Evolutionary conservation across 306 rosid species (phyloP).

Genomic region (Sechiopsis laciniata): DNA sequence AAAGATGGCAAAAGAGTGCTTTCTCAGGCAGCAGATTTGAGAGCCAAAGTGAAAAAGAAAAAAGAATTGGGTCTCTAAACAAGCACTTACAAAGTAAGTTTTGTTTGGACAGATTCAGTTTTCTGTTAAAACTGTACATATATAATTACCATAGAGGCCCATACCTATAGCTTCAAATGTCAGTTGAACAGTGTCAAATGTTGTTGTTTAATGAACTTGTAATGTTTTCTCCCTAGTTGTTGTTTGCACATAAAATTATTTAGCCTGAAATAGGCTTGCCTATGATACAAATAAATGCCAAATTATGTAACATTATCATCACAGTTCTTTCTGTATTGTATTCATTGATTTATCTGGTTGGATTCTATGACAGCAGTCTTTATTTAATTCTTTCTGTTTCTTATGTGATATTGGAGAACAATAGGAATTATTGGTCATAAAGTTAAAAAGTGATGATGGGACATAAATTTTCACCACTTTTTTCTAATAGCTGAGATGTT

Average conservation of each 20-base stretch:
- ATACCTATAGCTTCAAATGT: background rate
- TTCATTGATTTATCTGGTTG: background rate
- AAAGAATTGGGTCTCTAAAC: slow-evolving; percentile 43
- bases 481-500: background rate
- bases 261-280: background rate
- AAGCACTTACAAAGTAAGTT: background rate
- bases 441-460: background rate
- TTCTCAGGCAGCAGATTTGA: slow-evolving; percentile 59
- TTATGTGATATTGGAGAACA: background rate
- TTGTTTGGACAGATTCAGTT: background rate
- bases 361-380: background rate
- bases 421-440: background rate
- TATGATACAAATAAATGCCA: background rate
- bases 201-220: slow-evolving; percentile 7
- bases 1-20: slow-evolving; percentile 33
- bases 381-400: background rate
- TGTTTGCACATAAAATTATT: background rate
- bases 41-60: slow-evolving; percentile 44
- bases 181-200: background rate
- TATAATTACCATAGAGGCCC: background rate
- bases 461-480: background rate
- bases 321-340: background rate
- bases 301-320: background rate
- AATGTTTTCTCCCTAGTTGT: background rate
- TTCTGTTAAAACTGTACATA: too few relatives aligned